Percentiles rank a stretch among this genome's conserved stretches.
Conservation (phyloP, 371 early-diverging fungal genomes). For the Sporodiniella umbellata region DNA sequence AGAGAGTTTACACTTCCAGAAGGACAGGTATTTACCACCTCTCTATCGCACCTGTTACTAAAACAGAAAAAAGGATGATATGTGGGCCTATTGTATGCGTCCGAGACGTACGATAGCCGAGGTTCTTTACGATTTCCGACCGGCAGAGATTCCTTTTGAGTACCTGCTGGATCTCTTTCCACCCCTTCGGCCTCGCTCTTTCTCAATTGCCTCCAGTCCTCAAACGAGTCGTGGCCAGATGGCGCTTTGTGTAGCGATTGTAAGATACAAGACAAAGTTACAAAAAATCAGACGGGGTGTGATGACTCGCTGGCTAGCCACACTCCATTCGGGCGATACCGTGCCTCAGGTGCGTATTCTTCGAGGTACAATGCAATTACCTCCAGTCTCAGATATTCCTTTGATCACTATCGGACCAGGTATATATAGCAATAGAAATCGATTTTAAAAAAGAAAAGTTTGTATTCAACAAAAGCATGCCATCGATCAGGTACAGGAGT, state of each 20-base stretch:
- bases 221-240: conserved; percentile 49
- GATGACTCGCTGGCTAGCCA: conserved; percentile 77
- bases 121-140: conserved; percentile 79
- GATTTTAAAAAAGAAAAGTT: too few relatives aligned
- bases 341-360: conserved; percentile 56
- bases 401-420: conserved; percentile 79
- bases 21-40: conserved; percentile 60
- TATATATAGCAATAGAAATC: conserved; percentile 10
- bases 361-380: conserved; percentile 74
- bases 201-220: conserved; percentile 75
- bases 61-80: conserved; percentile 60
- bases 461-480: too few relatives aligned
- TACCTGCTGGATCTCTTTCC: conserved; percentile 87
- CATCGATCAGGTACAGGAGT: conserved; percentile 71
- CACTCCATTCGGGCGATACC: conserved; percentile 37
- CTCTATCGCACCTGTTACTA: not conserved
- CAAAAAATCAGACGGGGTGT: conserved; percentile 72
- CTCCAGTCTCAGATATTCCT: conserved; percentile 51
- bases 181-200: conserved; percentile 71
- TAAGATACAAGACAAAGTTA: conserved; percentile 79
- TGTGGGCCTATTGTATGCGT: conserved; percentile 79
- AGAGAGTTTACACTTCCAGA: conserved; percentile 73
- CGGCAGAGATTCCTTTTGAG: conserved; percentile 67
- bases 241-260: conserved; percentile 82
- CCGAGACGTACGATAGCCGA: conserved; percentile 80